Evolutionary conservation across 2,329 filamentous ascomycete species (phyloP), one percentile per base, ranked within the genome.

Genomic region (Aspergillus versicolor): DNA sequence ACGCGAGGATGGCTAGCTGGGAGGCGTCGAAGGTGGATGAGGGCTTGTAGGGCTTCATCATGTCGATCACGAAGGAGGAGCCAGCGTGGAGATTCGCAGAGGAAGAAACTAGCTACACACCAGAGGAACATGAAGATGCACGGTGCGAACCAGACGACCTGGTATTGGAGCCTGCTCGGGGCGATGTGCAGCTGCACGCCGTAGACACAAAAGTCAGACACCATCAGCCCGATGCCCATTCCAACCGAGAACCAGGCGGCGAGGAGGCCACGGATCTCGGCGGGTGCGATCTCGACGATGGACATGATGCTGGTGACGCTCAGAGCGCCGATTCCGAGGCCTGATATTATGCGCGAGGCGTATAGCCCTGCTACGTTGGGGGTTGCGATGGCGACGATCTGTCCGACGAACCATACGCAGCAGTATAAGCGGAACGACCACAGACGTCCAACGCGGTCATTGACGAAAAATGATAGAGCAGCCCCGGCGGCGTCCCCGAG

Each of bases 231-330:
- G 13, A 42, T 15, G 8, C 17, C 15, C 24, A 52, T 43, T 2
- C 15, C 40, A 6, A 52, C 38, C 3, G 11, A 13, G 38, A 34
- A 68, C 11, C 62, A 46, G 9, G 56, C 57, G 3, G 64, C 60
- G 19, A 65, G 41, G 34, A 93, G 84, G 7, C 91, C 91, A 46
- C 87, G 84, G 66, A 87, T 82, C n/a, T 81, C 76, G 0, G 84
- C 84, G 1, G 92, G 92, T 0, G 91, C 86, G 21, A 95, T 82
- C 73, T 96, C 92, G 50, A 89, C 91, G 66, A 96, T 91, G 77
- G 95, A 96, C 7, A 96, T 82, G 0, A 92, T 92, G 2, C 92
- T 90, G 27, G 95, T 88, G 24, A 96, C 92, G 1, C 91, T 91
- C 1, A 90, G 85, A 43, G 72, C 64, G 6, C 71, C 70, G 34